Percentiles rank a stretch among this genome's conserved stretches.
Evolutionary conservation across 2,329 filamentous ascomycete species (phyloP).

Genomic region (Cryphonectria naterciae): DNA sequence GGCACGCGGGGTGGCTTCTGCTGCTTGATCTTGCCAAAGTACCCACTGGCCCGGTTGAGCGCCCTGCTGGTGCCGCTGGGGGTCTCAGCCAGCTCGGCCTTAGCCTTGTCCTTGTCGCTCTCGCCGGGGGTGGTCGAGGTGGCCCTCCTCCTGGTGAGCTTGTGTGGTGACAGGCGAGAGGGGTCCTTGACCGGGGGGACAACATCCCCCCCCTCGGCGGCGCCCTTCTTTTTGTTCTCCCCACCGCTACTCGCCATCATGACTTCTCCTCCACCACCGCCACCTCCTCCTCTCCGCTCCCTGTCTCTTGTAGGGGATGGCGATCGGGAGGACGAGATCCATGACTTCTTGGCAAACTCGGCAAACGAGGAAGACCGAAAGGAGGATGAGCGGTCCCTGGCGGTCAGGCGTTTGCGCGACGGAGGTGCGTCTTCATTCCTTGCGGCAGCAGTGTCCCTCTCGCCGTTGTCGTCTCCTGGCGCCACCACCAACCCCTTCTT

Average conservation of each 20-base stretch:
- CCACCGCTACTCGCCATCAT: conserved; percentile 30
- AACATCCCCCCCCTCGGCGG: conserved; percentile 7
- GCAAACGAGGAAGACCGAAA: conserved; percentile 47
- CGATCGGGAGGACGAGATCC: conserved; percentile 54
- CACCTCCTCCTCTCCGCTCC: conserved; percentile 13
- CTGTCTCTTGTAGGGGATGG: conserved; percentile 47
- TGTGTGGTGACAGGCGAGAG: conserved; percentile 38
- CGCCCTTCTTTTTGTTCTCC: conserved; percentile 31
- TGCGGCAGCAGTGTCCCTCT: conserved; percentile 17
- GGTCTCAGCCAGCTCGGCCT: conserved; percentile 42
- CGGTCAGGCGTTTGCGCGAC: conserved; percentile 38
- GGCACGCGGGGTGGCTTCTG: conserved; percentile 44
- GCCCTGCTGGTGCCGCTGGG: conserved; percentile 43
- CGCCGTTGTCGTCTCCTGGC: conserved; percentile 9
- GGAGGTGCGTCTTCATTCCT: conserved; percentile 33
- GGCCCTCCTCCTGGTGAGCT: conserved; percentile 38
- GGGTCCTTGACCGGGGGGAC: conserved; percentile 24
- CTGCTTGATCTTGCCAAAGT: conserved; percentile 58
- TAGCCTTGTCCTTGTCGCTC: conserved; percentile 36
- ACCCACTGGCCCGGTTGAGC: conserved; percentile 50
- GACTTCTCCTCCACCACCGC: no score
- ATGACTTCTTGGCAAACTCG: conserved; percentile 55
- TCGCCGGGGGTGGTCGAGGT: conserved; percentile 33
- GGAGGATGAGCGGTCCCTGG: conserved; percentile 41
- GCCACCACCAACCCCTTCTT: conserved; percentile 22